Percentiles rank a stretch among this genome's conserved stretches.
phyloP scores from a whole-genome alignment of 2,329 filamentous ascomycete species.

The Elsinoe necatrix region DNA sequence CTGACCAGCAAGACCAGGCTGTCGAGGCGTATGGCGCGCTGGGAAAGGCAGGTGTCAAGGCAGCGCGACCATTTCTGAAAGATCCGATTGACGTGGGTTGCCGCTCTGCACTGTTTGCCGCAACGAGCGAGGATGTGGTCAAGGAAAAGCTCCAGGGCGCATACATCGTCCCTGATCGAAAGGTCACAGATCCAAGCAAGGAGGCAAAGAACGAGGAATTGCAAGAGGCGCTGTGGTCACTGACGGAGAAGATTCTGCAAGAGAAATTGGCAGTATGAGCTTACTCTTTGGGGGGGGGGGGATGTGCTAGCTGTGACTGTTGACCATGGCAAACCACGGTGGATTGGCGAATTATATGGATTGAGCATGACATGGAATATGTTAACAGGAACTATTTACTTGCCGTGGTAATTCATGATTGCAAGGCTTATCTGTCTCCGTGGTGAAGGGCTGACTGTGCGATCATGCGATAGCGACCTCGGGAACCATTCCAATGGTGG shows the following conservation, averaged over 20 bases:
- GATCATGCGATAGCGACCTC: no score
- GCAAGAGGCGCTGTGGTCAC: conserved; percentile 37
- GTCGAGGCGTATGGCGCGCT: conserved; percentile 43
- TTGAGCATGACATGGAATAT: no score
- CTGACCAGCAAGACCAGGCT: conserved; percentile 42
- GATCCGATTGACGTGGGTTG: conserved; percentile 43
- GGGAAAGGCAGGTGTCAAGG: conserved; percentile 39
- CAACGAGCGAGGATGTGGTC: conserved; percentile 37
- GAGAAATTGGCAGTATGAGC: conserved; percentile 30
- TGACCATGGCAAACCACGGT: no score
- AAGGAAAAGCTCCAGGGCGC: conserved; percentile 38
- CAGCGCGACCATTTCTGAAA: conserved; percentile 41
- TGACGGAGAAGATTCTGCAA: conserved; percentile 39
- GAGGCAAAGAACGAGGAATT: conserved; percentile 38
- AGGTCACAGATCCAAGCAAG: conserved; percentile 36
- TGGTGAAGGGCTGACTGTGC: no score
- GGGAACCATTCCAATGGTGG: no score
- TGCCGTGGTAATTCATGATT: no score
- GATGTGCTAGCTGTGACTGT: not conserved
- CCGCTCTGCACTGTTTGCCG: conserved; percentile 41
- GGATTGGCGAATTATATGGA: no score
- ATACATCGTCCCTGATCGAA: conserved; percentile 45
- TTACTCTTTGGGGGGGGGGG: no score
- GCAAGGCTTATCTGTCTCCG: no score
- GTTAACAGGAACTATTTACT: no score